phyloP scores from a whole-genome alignment of 495 filamentous ascomycete species.

The Haplographium delicatum region DNA sequence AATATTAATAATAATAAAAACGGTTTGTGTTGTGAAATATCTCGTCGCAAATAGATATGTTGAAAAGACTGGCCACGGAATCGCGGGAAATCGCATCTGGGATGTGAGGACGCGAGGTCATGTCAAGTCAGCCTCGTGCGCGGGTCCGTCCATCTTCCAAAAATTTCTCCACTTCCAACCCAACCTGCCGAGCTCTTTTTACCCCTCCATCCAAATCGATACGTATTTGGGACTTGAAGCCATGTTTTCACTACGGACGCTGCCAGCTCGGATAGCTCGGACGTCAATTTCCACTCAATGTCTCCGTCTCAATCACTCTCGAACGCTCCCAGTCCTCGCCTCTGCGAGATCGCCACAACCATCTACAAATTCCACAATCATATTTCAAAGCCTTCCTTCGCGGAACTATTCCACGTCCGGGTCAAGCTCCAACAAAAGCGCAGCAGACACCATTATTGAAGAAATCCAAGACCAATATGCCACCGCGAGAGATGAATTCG shows the following conservation, averaged over 20 bases:
- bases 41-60: too few species aligned
- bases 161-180: too few species aligned
- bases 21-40: background rate
- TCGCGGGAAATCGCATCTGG: too few species aligned
- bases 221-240: background rate
- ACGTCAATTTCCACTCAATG: constrained; percentile 6
- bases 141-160: too few species aligned
- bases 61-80: too few species aligned
- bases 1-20: too few species aligned
- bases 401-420: constrained; percentile 4
- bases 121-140: too few species aligned
- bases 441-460: constrained; percentile 38
- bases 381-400: background rate
- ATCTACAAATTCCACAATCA: background rate
- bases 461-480: constrained; percentile 41
- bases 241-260: constrained; percentile 15
- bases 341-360: background rate
- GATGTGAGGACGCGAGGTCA: too few species aligned
- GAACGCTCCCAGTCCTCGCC: background rate
- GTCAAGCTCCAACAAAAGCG: constrained; percentile 24
- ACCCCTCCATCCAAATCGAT: too few species aligned
- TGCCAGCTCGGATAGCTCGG: constrained; percentile 6
- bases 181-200: too few species aligned
- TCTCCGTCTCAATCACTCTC: constrained; percentile 5
- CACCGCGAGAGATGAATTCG: constrained; percentile 49